These are phyloP conservation scores for Miscanthus sacchariflorus DNA, from an alignment of 202 grass and related monocot genomes.

Conservation along the genomic window DNA sequence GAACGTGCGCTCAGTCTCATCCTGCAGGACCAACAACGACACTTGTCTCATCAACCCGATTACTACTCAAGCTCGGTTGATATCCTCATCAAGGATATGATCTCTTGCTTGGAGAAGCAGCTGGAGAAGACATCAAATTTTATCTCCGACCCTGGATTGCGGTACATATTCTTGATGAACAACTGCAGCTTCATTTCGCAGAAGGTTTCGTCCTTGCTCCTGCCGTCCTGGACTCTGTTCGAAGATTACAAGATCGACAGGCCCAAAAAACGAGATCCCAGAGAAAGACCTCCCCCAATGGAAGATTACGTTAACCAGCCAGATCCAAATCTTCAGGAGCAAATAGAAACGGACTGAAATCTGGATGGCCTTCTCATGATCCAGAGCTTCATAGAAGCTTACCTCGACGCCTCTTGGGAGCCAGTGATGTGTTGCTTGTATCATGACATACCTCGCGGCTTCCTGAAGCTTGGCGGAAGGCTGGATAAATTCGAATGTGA, in stretches of 20 bases:
- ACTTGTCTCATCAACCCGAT: background rate
- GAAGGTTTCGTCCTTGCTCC: background rate
- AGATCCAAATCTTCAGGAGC: background rate
- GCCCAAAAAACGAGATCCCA: background rate
- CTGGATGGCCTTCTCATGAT: background rate
- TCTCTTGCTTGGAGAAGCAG: slow-evolving; percentile 9
- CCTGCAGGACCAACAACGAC: background rate
- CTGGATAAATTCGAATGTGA: background rate
- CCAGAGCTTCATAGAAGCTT: background rate
- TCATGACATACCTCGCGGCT: background rate
- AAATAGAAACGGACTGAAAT: slow-evolving; percentile 5
- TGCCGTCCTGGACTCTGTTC: background rate
- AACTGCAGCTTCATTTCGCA: background rate
- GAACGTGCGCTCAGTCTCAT: background rate
- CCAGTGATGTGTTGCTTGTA: slow-evolving; percentile 16
- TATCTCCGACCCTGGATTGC: background rate
- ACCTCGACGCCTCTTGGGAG: slow-evolving; percentile 13
- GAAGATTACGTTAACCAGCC: slow-evolving; percentile 5
- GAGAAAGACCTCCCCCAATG: background rate
- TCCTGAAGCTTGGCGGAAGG: background rate
- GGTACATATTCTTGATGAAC: slow-evolving; percentile 40
- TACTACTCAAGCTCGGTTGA: background rate
- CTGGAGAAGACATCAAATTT: background rate
- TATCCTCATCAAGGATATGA: background rate
- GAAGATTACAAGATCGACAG: background rate